Conservation (phyloP, 1,139 yeast species). For the Taiozyma onychis region DNA sequence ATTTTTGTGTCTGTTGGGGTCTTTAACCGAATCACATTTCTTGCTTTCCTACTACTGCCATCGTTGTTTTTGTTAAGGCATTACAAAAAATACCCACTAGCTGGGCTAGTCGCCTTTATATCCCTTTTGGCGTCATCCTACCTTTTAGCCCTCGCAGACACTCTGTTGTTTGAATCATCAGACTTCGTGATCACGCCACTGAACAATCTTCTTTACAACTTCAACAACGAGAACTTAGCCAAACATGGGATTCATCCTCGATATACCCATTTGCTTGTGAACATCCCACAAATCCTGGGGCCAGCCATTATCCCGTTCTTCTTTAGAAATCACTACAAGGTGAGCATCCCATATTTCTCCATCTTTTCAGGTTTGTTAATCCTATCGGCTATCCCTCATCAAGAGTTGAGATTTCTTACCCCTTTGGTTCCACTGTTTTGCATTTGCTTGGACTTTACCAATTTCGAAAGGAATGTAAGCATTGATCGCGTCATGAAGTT, state of each 20-base stretch:
- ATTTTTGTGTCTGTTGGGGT: conserved; percentile 55
- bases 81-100: conserved; percentile 28
- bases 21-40: conserved; percentile 82
- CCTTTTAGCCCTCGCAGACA: conserved; percentile 49
- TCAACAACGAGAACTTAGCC: conserved; percentile 51
- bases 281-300: conserved; percentile 77
- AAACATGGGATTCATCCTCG: conserved; percentile 81
- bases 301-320: conserved; percentile 55
- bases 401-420: conserved; percentile 77
- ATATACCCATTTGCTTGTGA: conserved; percentile 67
- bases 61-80: conserved; percentile 35
- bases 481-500: conserved; percentile 27
- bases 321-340: conserved; percentile 20
- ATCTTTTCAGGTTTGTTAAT: conserved; percentile 54
- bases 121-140: conserved; percentile 34
- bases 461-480: conserved; percentile 20
- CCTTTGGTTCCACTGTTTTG: conserved; percentile 74
- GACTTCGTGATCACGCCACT: conserved; percentile 59
- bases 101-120: conserved; percentile 22
- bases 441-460: conserved; percentile 49
- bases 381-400: conserved; percentile 79
- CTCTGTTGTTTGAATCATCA: conserved; percentile 27
- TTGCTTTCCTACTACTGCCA: conserved; percentile 69
- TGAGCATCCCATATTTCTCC: conserved; percentile 45
- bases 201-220: conserved; percentile 72